phyloP scores from a whole-genome alignment of 148 eudicot genomes.

The Fagopyrum homotropicum region DNA sequence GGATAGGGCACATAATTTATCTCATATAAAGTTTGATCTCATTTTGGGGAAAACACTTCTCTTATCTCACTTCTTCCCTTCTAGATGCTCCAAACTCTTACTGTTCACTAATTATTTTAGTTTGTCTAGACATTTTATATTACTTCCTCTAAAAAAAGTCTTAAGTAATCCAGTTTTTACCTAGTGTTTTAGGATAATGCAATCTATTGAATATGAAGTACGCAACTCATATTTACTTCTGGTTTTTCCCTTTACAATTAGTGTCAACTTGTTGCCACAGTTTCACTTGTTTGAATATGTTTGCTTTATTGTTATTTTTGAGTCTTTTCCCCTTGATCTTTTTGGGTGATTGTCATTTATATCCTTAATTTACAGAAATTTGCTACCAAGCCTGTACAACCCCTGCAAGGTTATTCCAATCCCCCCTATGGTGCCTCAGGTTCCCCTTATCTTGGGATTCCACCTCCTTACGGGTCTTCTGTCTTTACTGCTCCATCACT shows the following conservation, averaged over 20 bases:
- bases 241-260: background rate
- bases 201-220: background rate
- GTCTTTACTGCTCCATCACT: constrained; percentile 60
- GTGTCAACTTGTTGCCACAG: background rate
- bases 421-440: constrained; percentile 78
- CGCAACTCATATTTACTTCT: constrained; percentile 5
- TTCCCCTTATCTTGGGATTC: constrained; percentile 74
- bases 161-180: background rate
- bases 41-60: background rate
- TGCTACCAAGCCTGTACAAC: constrained; percentile 65
- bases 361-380: constrained; percentile 44
- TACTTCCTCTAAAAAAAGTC: background rate
- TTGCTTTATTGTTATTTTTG: background rate
- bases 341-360: background rate
- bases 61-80: background rate
- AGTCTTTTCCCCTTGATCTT: background rate
- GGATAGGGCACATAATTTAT: background rate
- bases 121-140: background rate
- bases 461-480: constrained; percentile 84
- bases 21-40: background rate
- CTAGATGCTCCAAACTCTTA: background rate
- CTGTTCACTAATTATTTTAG: background rate
- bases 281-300: background rate
- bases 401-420: constrained; percentile 56
- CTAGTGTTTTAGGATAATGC: background rate